Evolutionary conservation across 257 asterid genomes (phyloP), one percentile per base, ranked within the genome.

Genomic region (Gardenia jasminoides): DNA sequence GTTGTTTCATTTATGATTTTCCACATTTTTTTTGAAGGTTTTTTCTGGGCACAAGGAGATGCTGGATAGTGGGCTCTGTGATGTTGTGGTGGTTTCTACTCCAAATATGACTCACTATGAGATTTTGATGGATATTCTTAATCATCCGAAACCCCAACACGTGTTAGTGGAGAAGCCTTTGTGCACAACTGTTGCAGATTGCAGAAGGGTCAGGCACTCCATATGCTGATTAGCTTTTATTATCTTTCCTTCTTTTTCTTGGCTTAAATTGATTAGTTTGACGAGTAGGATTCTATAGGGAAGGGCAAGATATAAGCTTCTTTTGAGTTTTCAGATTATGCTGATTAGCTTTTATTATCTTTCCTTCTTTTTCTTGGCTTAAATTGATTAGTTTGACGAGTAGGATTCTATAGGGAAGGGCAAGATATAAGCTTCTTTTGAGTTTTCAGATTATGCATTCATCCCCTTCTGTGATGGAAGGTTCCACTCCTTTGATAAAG

Each of bases 151-250:
- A 79, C 90, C 97, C 48, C 97, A 93, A 78, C 98, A 95, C 36
- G 98, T 95, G 46, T 79, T 95, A 83, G 98, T 93, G 80, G 99
- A 95, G 91, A 95, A 95, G 89, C 99, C 98, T 84, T 86, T 95
- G 80, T 93, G 98, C 80, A 95, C 98, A 3, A 88, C 97, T 20
- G 93, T 93, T 52, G 84, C 87, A 26, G 92, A 93, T 65, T 95
- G 99, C 89, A 82, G 41, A 70, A 86, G 90, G 97, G 98, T 92
- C 80, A 44, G 83, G 30, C 54, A 74, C 10, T 9, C 41, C 58
- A 75, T 54, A 11, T 79, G 30, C 24, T 59, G 36, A 31, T 62
- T 62, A 43, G 15, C 52, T 50, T n/a, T 36, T 2, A 48, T 33
- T 22, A 28, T 62, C 41, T 36, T 36, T 36, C 41, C 41, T 10